Percentiles rank a stretch among this genome's conserved stretches.
Evolutionary conservation across 805 yeast genomes (phyloP).

Genomic region (Saccharomycopsis lassenensis): DNA sequence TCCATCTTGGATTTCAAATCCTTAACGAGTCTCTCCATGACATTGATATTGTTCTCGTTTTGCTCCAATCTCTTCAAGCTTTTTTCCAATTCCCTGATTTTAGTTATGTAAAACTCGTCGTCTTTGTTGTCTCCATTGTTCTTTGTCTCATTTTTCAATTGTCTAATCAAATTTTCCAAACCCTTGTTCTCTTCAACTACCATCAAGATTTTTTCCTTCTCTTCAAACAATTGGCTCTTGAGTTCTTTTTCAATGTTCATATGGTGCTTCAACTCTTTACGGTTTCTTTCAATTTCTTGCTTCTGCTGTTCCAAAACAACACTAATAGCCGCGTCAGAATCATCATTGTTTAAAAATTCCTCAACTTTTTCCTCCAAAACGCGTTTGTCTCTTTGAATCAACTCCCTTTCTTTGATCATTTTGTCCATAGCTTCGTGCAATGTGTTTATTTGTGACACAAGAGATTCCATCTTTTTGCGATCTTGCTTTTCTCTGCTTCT

Average conservation of each 20-base stretch:
- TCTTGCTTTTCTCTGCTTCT: constrained; percentile 34
- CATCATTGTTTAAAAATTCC: constrained; percentile 26
- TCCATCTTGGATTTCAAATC: constrained; percentile 42
- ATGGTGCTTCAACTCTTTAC: constrained; percentile 27
- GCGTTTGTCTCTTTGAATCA: constrained; percentile 39
- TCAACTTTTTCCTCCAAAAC: constrained; percentile 34
- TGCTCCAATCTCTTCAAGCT: constrained; percentile 38
- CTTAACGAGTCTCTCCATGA: constrained; percentile 44
- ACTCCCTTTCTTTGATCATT: constrained; percentile 51
- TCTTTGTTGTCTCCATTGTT: constrained; percentile 33
- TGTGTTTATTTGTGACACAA: constrained; percentile 42
- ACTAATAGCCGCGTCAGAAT: constrained; percentile 20
- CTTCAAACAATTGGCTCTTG: constrained; percentile 25
- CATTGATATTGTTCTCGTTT: constrained; percentile 40
- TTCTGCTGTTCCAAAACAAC: constrained; percentile 24
- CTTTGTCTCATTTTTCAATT: constrained; percentile 35
- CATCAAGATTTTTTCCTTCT: constrained; percentile 44
- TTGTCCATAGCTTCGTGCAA: constrained; percentile 51
- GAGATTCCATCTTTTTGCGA: constrained; percentile 32
- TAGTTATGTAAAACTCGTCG: constrained; percentile 39
- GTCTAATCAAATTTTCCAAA: constrained; percentile 42
- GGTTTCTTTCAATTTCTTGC: constrained; percentile 24
- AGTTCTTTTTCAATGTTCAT: constrained; percentile 23
- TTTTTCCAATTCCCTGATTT: constrained; percentile 41
- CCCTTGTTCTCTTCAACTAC: constrained; percentile 59